Evolutionary conservation across 495 filamentous ascomycete genomes (phyloP), one percentile per base, ranked within the genome.

Genomic region (Cercophora newfieldiana): DNA sequence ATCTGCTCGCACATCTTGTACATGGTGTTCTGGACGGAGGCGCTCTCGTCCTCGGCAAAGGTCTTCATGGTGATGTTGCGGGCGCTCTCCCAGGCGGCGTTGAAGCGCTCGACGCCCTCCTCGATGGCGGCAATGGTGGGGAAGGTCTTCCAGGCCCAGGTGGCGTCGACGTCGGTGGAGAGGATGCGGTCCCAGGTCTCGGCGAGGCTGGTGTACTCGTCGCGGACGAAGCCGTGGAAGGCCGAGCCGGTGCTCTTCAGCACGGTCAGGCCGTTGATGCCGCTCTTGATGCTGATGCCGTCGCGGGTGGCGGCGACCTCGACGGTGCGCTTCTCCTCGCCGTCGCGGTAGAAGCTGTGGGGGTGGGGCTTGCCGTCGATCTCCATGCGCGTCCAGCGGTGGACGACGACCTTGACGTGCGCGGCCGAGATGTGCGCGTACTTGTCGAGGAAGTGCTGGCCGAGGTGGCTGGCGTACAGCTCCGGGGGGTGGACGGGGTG

Each of bases 241-340:
- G 91, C 91, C 31, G 94, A 97, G 31, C 92, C 93, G n/a, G 95
- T 99, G 82, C 89, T 94, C 82, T 99, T 99, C 70, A 99, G 88
- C 67, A 99, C 93, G 19, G 93, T 83, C 58, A 99, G 84, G 19
- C 89, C 91, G 62, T 79, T 77, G 73, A 96, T 88, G 29, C 85
- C 83, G 65, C 90, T 91, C 68, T 81, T 83, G 73, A 96, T 83
- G 54, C 85, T 83, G 75, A 97, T 89, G 55, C 90, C 91, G 22
- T 66, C 61, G 67, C 83, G 81, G 59, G 81, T 79, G 68, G 87
- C 83, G 61, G 77, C 77, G 18, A 82, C 88, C 68, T 91, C 87
- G 63, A 91, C 90, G 68, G 84, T 88, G 73, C 95, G 89, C 64
- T 88, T 95, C 80, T 99, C 95, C 65, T 87, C 78, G 79, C 95